Base-by-base conservation (phyloP, 2,329 filamentous ascomycete genomes). In the Eutypa lata region DNA sequence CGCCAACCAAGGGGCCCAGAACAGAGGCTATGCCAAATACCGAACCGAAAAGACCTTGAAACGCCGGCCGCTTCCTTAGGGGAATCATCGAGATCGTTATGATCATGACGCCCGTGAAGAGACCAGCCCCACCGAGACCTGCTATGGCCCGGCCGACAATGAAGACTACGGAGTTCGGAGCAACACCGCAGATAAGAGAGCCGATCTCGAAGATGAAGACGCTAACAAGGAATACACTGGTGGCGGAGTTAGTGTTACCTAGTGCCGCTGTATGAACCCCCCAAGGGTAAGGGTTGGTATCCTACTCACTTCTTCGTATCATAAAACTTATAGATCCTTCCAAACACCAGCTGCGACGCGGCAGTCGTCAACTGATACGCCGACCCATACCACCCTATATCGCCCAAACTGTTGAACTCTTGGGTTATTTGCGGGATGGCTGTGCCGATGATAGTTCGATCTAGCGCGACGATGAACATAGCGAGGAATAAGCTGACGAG, bases 381-480 rank as follows among this genome's bases (percentile, higher is more conserved):
- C 37, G 80, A 81, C 5, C 79, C 82, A 64, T 86, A 86, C 83
- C 83, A 87, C 49, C 82, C 82, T 52, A 86, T 81, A 55, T 87
- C 83, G 2, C 77, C 76, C 2, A 85, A 68, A 49, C 80, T 79
- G 46, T 79, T 69, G 63, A 83, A 83, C 19, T 82, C 77, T 58
- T 81, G 73, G n/a, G 78, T 80, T 61, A 83, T 83, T 33, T 71
- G 68, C 2, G 80, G 79, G 22, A 81, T 75, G 11, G 80, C 81
- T 40, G 73, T 83, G 55, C 79, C 74, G 47, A 83, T 71, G 57
- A 83, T 82, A n/a, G 80, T 82, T 24, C 77, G 70, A 60, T 80
- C 78, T 11, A 84, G 72, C n/a, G 81, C 81, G 22, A 84, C 79
- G 28, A 83, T 71, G 57, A 84, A 82, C 60, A 84, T 71, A 55